These are phyloP conservation scores for Dimargaris verticillata DNA, from an alignment of 192 early-diverging fungal genomes.

Conservation along the genomic window DNA sequence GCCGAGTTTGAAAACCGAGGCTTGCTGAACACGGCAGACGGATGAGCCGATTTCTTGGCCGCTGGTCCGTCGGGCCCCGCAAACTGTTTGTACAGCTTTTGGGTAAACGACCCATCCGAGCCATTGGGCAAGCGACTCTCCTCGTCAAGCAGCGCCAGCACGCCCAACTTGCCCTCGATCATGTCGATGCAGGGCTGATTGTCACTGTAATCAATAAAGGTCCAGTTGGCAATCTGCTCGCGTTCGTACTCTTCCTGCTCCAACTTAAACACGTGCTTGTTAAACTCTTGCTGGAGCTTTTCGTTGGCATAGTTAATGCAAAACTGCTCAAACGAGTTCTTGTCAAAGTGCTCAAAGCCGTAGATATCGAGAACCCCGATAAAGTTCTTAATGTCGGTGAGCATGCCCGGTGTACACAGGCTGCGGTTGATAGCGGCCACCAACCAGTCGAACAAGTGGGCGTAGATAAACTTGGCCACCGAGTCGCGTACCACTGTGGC, in stretches of 20 bases:
- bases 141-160: conserved; percentile 91
- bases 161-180: conserved; percentile 90
- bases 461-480: conserved; percentile 94
- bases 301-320: conserved; percentile 97
- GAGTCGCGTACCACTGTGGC: conserved; percentile 74
- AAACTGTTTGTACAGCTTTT: conserved; percentile 82
- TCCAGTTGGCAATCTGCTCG: conserved; percentile 87
- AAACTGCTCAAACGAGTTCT: conserved; percentile 99
- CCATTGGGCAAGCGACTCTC: conserved; percentile 77
- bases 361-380: conserved; percentile 99
- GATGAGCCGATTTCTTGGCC: conserved; percentile 12
- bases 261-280: conserved; percentile 95
- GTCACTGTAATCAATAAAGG: conserved; percentile 96
- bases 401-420: conserved; percentile 26
- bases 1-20: conserved; percentile 73
- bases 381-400: conserved; percentile 36
- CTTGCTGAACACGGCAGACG: conserved; percentile 54
- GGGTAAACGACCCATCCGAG: conserved; percentile 65
- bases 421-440: conserved; percentile 77
- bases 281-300: conserved; percentile 98
- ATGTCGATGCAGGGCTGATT: conserved; percentile 97
- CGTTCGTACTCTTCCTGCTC: conserved; percentile 97
- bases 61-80: conserved; percentile 13
- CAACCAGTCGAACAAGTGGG: conserved; percentile 90
- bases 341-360: conserved; percentile 97